phyloP scores from a whole-genome alignment of 495 filamentous ascomycete genomes.

The Penicillium tannophilum region DNA sequence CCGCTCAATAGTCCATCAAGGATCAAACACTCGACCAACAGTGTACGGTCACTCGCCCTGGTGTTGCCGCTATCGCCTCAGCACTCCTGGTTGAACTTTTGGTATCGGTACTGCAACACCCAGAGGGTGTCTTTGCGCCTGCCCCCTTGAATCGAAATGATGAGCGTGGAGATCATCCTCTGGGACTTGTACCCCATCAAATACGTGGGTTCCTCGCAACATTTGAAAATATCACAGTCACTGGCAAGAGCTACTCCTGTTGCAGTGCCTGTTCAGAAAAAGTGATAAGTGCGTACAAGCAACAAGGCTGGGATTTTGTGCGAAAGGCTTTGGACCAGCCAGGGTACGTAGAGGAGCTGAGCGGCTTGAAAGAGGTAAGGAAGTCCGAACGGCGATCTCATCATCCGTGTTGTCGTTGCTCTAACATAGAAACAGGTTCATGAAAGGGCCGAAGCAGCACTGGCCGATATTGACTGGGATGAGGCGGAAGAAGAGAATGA shows the following conservation, averaged over 20 bases:
- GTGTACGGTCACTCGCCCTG: constrained; percentile 95
- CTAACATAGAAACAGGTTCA: constrained; percentile 58
- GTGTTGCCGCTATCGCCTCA: constrained; percentile 88
- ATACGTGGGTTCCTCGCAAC: constrained; percentile 88
- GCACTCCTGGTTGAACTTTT: constrained; percentile 90
- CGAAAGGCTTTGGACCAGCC: constrained; percentile 80
- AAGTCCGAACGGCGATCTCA: not conserved
- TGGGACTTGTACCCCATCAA: constrained; percentile 89
- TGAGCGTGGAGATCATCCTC: constrained; percentile 69
- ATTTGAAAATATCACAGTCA: constrained; percentile 82
- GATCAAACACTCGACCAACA: constrained; percentile 96
- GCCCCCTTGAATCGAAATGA: constrained; percentile 57
- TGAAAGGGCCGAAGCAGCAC: constrained; percentile 70
- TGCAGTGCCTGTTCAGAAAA: constrained; percentile 89
- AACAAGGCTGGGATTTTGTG: constrained; percentile 85
- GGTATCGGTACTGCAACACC: constrained; percentile 86
- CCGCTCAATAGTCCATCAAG: constrained; percentile 71
- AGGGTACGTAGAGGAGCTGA: constrained; percentile 87
- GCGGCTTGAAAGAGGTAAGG: constrained; percentile 82
- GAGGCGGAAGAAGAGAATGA: constrained; percentile 52
- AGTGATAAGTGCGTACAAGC: constrained; percentile 69
- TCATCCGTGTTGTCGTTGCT: not conserved
- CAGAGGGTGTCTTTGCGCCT: constrained; percentile 58
- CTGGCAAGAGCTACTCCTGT: constrained; percentile 80
- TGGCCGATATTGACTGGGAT: constrained; percentile 63